Conservation (phyloP, 352 stramenopile genomes). For the Pythium folliculosum region DNA sequence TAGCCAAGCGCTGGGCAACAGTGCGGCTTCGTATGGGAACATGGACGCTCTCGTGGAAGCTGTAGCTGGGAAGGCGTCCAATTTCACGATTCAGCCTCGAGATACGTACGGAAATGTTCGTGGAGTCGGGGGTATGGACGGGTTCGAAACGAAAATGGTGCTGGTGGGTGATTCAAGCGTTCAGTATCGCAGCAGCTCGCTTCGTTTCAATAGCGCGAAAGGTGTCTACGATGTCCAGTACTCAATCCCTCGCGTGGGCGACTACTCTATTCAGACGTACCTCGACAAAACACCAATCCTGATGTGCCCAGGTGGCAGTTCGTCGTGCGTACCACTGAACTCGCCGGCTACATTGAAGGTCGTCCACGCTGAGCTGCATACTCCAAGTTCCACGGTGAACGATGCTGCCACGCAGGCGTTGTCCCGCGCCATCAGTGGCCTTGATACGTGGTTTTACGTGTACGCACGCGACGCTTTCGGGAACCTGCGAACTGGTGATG, state of each 20-base stretch:
- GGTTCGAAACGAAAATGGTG: constrained; percentile 89
- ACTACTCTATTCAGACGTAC: constrained; percentile 84
- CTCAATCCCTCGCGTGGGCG: constrained; percentile 88
- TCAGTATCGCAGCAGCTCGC: constrained; percentile 81
- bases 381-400: constrained; percentile 81
- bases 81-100: constrained; percentile 95
- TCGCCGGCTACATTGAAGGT: constrained; percentile 74
- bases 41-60: constrained; percentile 91
- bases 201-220: constrained; percentile 35
- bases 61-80: constrained; percentile 89
- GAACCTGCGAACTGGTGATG: constrained; percentile 85
- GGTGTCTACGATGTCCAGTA: constrained; percentile 94
- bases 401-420: constrained; percentile 75
- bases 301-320: constrained; percentile 77
- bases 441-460: constrained; percentile 86
- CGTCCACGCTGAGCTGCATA: constrained; percentile 90
- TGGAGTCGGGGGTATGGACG: constrained; percentile 51
- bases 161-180: constrained; percentile 52
- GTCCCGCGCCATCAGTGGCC: constrained; percentile 76
- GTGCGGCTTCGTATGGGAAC: constrained; percentile 49
- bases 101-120: constrained; percentile 92
- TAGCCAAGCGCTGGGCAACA: constrained; percentile 84
- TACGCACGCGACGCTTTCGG: constrained; percentile 92
- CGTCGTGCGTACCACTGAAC: constrained; percentile 44
- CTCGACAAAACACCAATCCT: constrained; percentile 87